Evolutionary conservation across 139 green algal species (phyloP).

Genomic region (Ettlia oleoabundans): DNA sequence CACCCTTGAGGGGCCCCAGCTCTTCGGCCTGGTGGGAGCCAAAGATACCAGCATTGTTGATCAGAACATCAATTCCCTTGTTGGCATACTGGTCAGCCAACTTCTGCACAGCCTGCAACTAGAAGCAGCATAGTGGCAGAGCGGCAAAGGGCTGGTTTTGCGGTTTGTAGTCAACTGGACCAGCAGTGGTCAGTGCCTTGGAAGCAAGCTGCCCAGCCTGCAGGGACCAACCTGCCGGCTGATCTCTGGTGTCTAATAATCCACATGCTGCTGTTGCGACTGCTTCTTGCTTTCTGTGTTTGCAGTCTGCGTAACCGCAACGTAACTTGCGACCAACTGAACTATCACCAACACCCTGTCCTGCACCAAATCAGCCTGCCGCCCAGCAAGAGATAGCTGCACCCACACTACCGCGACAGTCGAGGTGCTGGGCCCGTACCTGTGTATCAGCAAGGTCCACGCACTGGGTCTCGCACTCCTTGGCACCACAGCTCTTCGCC

Average conservation of each 20-base stretch:
- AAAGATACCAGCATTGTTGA: constrained; percentile 62
- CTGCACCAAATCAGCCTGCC: too few species aligned
- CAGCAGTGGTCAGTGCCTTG: too few species aligned
- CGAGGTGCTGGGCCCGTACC: constrained; percentile 29
- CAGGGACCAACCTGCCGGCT: too few species aligned
- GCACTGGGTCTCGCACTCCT: constrained; percentile 37
- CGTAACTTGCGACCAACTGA: too few species aligned
- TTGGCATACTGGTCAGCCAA: constrained; percentile 49
- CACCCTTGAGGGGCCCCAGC: constrained; percentile 14
- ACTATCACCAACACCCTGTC: too few species aligned
- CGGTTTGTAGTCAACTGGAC: too few species aligned
- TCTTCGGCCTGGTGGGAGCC: constrained; percentile 14
- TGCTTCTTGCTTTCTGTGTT: too few species aligned
- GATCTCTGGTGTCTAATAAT: too few species aligned
- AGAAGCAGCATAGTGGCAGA: neutral
- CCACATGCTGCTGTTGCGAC: neutral
- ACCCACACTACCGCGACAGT: constrained; percentile 1
- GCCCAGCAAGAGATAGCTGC: too few species aligned
- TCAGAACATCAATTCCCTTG: constrained; percentile 65
- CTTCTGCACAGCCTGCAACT: constrained; percentile 23
- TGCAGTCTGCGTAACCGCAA: too few species aligned
- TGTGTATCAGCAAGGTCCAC: constrained; percentile 63
- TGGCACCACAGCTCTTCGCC: constrained; percentile 35
- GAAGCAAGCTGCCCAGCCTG: too few species aligned
- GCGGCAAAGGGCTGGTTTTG: too few species aligned